Evolutionary conservation across 2,329 filamentous ascomycete species (phyloP).

Genomic region (Pseudogymnoascus pannorum): DNA sequence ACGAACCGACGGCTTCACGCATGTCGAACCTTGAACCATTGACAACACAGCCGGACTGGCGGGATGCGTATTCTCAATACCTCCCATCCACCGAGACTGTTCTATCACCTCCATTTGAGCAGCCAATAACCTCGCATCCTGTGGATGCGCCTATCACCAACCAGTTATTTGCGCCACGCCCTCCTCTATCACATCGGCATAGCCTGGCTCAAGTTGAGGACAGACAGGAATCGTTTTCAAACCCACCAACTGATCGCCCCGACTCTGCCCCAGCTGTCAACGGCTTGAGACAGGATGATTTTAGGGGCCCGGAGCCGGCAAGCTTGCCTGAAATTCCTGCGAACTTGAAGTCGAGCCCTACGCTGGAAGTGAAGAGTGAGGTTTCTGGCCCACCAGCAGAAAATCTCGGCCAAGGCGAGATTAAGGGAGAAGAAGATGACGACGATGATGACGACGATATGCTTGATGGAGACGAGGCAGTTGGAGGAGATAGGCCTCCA

Average conservation of each 20-base stretch:
- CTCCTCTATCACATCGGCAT: slow-evolving; percentile 26
- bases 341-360: neutral
- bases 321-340: neutral
- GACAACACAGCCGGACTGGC: slow-evolving; percentile 30
- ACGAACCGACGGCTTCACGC: slow-evolving; percentile 28
- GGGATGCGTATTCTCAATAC: slow-evolving; percentile 29
- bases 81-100: slow-evolving; percentile 25
- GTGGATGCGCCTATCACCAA: slow-evolving; percentile 15
- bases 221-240: slow-evolving; percentile 20
- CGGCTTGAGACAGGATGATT: neutral
- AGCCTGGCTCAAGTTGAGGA: slow-evolving; percentile 21
- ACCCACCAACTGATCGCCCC: slow-evolving; percentile 23
- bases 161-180: slow-evolving; percentile 15
- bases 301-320: slow-evolving; percentile 1
- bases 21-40: slow-evolving; percentile 32
- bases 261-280: slow-evolving; percentile 23
- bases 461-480: slow-evolving; percentile 40
- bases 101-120: slow-evolving; percentile 23
- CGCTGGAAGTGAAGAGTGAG: neutral
- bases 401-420: neutral
- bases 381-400: slow-evolving; percentile 1
- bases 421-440: slow-evolving; percentile 5
- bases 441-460: slow-evolving; percentile 40
- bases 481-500: slow-evolving; percentile 29
- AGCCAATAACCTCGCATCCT: slow-evolving; percentile 20